Percentiles rank a stretch among this genome's conserved stretches.
Evolutionary conservation across 345 rosid genomes (phyloP).

Genomic region (Populus deltoides): DNA sequence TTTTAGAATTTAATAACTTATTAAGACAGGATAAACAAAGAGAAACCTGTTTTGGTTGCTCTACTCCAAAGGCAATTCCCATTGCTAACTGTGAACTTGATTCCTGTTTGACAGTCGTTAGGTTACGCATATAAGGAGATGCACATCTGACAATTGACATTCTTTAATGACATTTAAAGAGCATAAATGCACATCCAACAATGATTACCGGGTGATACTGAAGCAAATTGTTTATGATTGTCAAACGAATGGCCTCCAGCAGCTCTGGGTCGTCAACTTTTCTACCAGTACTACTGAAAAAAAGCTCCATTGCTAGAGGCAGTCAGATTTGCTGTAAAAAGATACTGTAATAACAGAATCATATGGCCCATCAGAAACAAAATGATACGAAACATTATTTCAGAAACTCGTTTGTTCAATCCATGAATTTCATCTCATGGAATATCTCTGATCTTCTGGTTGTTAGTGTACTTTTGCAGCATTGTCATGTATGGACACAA

Average conservation of each 20-base stretch:
- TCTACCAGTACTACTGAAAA: slow-evolving; percentile 78
- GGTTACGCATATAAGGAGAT: slow-evolving; percentile 6
- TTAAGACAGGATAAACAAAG: neutral
- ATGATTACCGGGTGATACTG: slow-evolving; percentile 84
- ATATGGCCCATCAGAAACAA: neutral
- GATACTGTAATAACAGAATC: neutral
- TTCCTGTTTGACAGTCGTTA: slow-evolving; percentile 54
- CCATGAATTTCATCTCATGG: neutral
- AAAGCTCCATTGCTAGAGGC: slow-evolving; percentile 10
- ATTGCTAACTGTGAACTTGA: slow-evolving; percentile 94
- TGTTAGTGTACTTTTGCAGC: neutral
- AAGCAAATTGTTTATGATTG: slow-evolving; percentile 81
- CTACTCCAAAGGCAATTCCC: slow-evolving; percentile 91
- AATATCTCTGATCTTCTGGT: neutral
- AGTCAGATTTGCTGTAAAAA: slow-evolving; percentile 4
- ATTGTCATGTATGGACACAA: neutral
- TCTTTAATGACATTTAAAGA: slow-evolving; percentile 6
- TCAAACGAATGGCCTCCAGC: slow-evolving; percentile 96
- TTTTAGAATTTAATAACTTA: slow-evolving; percentile 10
- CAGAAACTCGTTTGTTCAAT: neutral
- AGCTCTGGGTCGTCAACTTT: slow-evolving; percentile 92
- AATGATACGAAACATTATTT: neutral
- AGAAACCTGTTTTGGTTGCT: slow-evolving; percentile 65
- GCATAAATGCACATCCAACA: slow-evolving; percentile 1
- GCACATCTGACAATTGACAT: neutral